A percentile compares a stretch with the other conserved stretches of the same genome.
These are phyloP conservation scores for Jamesozyma piceae DNA, from an alignment of 805 yeast species.

Conservation along the genomic window DNA sequence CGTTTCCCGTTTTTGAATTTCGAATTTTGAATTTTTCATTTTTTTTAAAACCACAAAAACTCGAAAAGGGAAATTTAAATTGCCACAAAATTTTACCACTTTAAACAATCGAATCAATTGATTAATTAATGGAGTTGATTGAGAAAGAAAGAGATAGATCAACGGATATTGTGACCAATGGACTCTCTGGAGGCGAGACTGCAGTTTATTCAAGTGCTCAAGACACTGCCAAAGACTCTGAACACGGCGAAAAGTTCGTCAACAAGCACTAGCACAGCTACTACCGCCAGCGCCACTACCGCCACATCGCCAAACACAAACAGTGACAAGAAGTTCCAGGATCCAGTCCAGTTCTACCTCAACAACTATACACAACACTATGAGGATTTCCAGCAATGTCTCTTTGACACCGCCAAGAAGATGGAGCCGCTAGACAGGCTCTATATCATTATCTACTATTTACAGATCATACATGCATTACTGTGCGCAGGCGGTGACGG, in stretches of 20 bases:
- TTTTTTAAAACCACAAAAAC: too few species aligned
- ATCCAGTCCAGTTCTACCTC: slow-evolving; percentile 26
- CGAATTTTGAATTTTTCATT: too few species aligned
- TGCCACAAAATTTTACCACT: too few species aligned
- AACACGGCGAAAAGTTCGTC: background rate
- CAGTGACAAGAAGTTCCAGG: slow-evolving; percentile 49
- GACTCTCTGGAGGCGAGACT: slow-evolving; percentile 83
- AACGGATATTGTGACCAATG: too few species aligned
- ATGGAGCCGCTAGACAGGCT: slow-evolving; percentile 26
- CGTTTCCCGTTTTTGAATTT: too few species aligned
- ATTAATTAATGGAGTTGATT: too few species aligned
- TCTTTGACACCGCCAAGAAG: slow-evolving; percentile 24
- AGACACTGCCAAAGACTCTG: slow-evolving; percentile 48
- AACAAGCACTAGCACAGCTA: background rate
- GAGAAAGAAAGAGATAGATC: background rate
- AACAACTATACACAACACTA: slow-evolving; percentile 22
- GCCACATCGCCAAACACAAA: slow-evolving; percentile 15
- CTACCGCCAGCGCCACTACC: slow-evolving; percentile 47
- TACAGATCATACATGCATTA: slow-evolving; percentile 2
- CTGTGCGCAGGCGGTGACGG: slow-evolving; percentile 13
- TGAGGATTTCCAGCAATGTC: slow-evolving; percentile 30
- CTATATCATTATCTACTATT: slow-evolving; percentile 18
- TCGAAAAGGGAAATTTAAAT: too few species aligned
- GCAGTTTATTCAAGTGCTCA: slow-evolving; percentile 59
- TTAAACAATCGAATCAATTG: too few species aligned